Base-by-base conservation (phyloP, 345 rosid genomes). In the Trapa incisa region DNA sequence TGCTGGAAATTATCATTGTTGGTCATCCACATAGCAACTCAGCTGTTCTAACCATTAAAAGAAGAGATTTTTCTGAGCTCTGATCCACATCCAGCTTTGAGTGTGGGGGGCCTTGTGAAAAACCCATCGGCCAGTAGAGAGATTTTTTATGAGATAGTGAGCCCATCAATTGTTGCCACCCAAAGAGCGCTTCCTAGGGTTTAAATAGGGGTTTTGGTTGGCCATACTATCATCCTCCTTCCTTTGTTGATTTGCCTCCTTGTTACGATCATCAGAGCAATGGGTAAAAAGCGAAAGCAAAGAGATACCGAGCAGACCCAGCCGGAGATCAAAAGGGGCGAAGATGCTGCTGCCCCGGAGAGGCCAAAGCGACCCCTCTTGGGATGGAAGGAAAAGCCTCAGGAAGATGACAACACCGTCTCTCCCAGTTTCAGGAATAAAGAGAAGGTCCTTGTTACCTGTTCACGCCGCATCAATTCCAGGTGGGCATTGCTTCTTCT, bases 381-480 rank as follows among this genome's bases (percentile, higher is more conserved):
- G 47, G 96, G 97, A 1, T 91, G 96, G 96, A 91, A 89, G 81
- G 90, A 86, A 47, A 82, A 82, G 47, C 72, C 76, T 22, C 65
- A 64, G 3, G 68, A 43, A 69, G 82, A 61, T 17, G 71, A 63
- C 15, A 80, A 71, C 64, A 53, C 69, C 15, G 77, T 72, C 32
- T 39, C 73, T 65, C 71, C 70, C 0, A 73, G 35, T 36, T 94
- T 91, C 72, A 89, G 99, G 83, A 95, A 89, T 71, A 95, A 89
- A 75, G 99, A 95, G 76, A 95, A 91, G 79, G 96, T 89, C 56
- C 81, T 95, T 70, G 91, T 91, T 35, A 91, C 96, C 35, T 95
- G 99, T 60, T 95, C 97, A 35, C 92, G 99, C 37, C 88, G 96
- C 9, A 95, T 91, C 75, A 91, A 80, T 82, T 91, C n/a, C 86